Percentiles rank a stretch among this genome's conserved stretches.
Conservation (phyloP, 2,329 filamentous ascomycete species). For the Bipolaris sorokiniana region DNA sequence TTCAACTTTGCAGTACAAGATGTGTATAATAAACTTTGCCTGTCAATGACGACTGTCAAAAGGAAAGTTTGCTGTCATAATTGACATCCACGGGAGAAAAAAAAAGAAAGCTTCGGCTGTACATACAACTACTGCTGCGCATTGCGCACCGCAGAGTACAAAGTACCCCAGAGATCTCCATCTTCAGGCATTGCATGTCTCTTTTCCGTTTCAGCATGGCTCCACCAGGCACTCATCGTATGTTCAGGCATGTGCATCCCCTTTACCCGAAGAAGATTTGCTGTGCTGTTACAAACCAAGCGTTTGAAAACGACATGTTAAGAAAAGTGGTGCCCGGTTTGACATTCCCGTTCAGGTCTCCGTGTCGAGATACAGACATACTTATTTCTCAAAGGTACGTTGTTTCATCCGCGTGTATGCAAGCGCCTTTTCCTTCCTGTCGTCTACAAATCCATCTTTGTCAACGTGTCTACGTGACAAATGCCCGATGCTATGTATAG, state of each 20-base stretch:
- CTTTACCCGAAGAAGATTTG: conserved; percentile 1
- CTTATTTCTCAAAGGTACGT: background rate
- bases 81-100: too few species aligned
- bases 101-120: too few species aligned
- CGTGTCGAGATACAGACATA: background rate
- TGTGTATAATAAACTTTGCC: too few species aligned
- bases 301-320: conserved; percentile 8
- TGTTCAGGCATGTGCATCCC: conserved; percentile 11
- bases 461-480: background rate
- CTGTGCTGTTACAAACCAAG: conserved; percentile 4
- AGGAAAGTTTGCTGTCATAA: background rate
- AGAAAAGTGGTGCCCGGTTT: background rate
- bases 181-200: conserved; percentile 29
- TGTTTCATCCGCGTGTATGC: background rate
- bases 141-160: background rate
- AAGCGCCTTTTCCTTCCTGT: background rate
- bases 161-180: background rate
- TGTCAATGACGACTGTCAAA: too few species aligned
- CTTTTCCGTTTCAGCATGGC: conserved; percentile 29
- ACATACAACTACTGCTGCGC: background rate
- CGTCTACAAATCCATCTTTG: background rate
- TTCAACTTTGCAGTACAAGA: background rate
- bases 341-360: background rate
- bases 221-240: conserved; percentile 18
- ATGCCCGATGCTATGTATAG: background rate